A percentile compares a stretch with the other conserved stretches of the same genome.
Evolutionary conservation across 176 grass and related monocot genomes (phyloP).

Genomic region (Triticum urartu): DNA sequence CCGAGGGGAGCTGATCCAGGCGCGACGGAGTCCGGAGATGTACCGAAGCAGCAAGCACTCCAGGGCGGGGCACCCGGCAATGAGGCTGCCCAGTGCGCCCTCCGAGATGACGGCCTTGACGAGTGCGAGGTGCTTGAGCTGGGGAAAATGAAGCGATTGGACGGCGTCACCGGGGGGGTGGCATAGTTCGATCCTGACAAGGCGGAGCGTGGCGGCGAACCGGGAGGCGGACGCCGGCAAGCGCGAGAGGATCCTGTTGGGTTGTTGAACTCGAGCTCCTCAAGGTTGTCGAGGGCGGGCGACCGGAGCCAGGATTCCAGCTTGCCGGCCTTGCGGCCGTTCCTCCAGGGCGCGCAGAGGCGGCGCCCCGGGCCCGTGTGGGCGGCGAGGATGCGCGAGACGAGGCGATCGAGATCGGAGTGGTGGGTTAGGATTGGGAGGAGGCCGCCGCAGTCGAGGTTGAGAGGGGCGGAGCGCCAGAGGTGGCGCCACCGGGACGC

Average conservation of each 20-base stretch:
- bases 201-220: background rate
- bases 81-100: background rate
- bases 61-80: background rate
- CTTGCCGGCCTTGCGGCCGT: background rate
- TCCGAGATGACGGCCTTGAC: background rate
- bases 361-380: background rate
- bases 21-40: background rate
- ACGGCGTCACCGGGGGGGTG: background rate
- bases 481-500: background rate
- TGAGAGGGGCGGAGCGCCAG: background rate
- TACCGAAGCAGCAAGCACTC: background rate
- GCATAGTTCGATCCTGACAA: background rate
- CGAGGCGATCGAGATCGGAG: background rate
- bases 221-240: conserved; percentile 22
- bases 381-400: background rate
- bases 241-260: background rate
- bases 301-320: background rate
- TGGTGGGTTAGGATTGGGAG: background rate
- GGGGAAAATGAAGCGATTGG: background rate
- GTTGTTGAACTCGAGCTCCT: background rate
- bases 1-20: background rate
- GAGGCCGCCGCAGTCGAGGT: background rate
- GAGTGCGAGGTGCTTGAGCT: background rate
- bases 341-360: background rate
- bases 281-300: background rate